Evolutionary conservation across 1,284 basidiomycete species (phyloP), one percentile per base, ranked within the genome.

Genomic region (Flammula alnicola): DNA sequence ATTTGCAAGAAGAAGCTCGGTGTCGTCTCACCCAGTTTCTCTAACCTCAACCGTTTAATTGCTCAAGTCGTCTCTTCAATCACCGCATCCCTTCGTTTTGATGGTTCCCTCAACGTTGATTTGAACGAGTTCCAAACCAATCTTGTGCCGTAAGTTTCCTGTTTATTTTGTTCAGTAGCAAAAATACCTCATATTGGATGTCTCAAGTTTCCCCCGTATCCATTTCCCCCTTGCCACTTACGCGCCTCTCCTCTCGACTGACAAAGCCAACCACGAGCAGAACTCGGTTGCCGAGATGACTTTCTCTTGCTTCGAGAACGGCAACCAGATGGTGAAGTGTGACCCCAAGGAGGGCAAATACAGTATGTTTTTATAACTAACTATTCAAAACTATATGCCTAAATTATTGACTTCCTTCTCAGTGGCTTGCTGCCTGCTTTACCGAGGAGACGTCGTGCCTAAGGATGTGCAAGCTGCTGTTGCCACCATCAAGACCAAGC

Each of bases 51-150:
- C 79, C 79, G 97, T 51, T 78, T 99, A 58, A 98, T 99, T 62
- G 95, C 96, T 27, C 94, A 96, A 71, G 96, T 98, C 52, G 96
- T 99, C 51, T 98, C 95, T 14, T 96, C 95, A 50, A 84, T 98
- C 72, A 98, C 96, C 26, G 95, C 95, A 25, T 98, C 96, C 39
- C 83, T 99, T 49, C 91, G 96, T 54, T 99, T 99, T 73, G 95
- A 97, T 65, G 96, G 96, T 40, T 97, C 95, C 54, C 81, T 98
- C 65, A 98, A 98, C 74, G 95, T 98, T 65, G 96, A 99, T 74
- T 72, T 99, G 62, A 94, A 92, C 74, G 95, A 99, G 78, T 98
- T 99, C 85, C 96, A 98, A 79, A 98, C 95, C 58, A 98, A 98
- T 77, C 75, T 98, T 69, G 95, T 98, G 44, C 95, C 93, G 84